Base-by-base conservation (phyloP, 306 rosid species). In the Neltuma alba region DNA sequence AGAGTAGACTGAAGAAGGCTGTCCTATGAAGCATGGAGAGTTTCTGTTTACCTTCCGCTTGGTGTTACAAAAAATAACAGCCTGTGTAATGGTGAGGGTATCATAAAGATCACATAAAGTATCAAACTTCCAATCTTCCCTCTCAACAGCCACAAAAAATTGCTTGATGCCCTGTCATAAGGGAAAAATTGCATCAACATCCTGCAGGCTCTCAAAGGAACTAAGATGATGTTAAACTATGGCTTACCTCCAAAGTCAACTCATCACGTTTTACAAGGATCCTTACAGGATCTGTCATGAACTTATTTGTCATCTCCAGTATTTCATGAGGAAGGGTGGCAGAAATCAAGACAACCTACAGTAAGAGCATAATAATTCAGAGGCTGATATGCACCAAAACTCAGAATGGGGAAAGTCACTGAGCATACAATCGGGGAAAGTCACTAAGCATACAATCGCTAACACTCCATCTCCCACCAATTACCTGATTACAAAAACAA, bases 261-360 rank as follows among this genome's bases (percentile, higher is more conserved):
- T 96, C 99, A 90, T 96, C 99, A 90, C 98, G 98, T 79, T 96
- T 96, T 70, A 96, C 99, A 76, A 96, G 99, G 84, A 96, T 96
- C 83, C 96, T 87, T 57, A 96, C 92, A 74, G 99, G 98, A 74
- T 96, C 99, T n/a, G 99, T 90, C 99, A 96, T 96, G 76, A 96
- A 96, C 82, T 96, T 96, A 62, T 88, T 88, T 75, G 99, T 96
- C 34, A 96, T 96, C 90, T 96, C 99, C 90, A 96, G 83, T 76
- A 96, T 96, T 86, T 96, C 99, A 88, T 96, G 98, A 42, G 99
- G 99, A 79, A 96, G 99, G 42, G 99, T 96, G 62, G 99, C 99
- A 81, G 99, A 95, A 85, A 95, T 95, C 88, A 95, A 87, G 88
- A 66, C 78, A 83, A 96, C 99, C 99, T 96, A 84, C 82, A 80